These are phyloP conservation scores for Dendrocalamus latiflorus DNA, from an alignment of 202 grass and related monocot genomes.

Conservation along the genomic window DNA sequence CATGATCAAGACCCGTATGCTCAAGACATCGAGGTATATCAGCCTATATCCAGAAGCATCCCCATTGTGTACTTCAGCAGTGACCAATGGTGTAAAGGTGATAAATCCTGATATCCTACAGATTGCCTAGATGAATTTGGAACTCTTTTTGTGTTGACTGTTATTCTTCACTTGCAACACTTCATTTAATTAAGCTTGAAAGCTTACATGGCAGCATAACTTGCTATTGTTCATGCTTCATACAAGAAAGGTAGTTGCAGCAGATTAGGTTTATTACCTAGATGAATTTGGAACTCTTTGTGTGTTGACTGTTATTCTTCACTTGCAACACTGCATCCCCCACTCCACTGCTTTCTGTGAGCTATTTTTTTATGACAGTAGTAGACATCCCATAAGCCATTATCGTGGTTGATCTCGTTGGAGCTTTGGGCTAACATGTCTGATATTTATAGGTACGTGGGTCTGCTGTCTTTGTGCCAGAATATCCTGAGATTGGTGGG, in stretches of 20 bases:
- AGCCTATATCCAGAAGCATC: conserved; percentile 77
- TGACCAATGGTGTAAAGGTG: conserved; percentile 88
- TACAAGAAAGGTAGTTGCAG: not conserved
- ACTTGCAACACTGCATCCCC: not conserved
- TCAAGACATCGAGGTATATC: conserved; percentile 43
- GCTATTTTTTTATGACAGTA: not conserved
- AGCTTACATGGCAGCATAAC: not conserved
- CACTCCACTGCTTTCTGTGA: not conserved
- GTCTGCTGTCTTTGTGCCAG: conserved; percentile 81
- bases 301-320: not conserved
- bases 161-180: no score
- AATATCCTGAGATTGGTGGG: conserved; percentile 14
- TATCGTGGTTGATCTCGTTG: not conserved
- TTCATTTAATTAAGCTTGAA: conserved; percentile 15
- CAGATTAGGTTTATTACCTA: not conserved
- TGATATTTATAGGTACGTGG: conserved; percentile 61
- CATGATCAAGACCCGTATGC: conserved; percentile 54
- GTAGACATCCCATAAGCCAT: not conserved
- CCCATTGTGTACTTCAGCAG: conserved; percentile 56
- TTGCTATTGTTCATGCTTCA: not conserved
- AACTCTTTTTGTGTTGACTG: no score
- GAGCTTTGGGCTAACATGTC: conserved; percentile 17
- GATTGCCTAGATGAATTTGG: not conserved
- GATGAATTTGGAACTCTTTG: not conserved
- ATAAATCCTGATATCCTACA: conserved; percentile 16